Base-by-base conservation (phyloP, 2,329 filamentous ascomycete species). In the Penicillium digitatum region DNA sequence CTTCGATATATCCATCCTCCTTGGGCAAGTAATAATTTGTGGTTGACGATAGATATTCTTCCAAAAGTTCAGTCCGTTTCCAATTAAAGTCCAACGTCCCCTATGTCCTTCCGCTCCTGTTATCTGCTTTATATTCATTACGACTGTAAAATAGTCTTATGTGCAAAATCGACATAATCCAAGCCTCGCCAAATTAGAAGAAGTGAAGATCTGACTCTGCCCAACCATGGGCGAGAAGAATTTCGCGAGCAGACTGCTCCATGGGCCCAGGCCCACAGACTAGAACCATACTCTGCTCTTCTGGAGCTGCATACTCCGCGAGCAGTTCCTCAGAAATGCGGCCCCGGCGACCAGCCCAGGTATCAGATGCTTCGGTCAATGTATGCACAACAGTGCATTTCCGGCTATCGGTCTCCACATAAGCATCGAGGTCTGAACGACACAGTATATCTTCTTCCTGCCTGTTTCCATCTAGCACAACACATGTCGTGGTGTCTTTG, bases 401-500 rank as follows among this genome's bases (percentile, higher is more conserved):
- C 22, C 55, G 55, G 20, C 72, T 69, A 50, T 86, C 83, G 0
- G 74, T 75, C 2, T 63, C 70, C 0, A 79, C 80, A 64, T 91
- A 79, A 0, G 56, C 67, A 66, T 95, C 90, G 3, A 96, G 77
- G 54, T 95, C 88, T 1, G 79, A 74, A 57, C 81, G 83, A 67
- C 88, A 91, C 0, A 96, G 77, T n/a, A 96, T 95, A 68, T 96
- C 92, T 59, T 87, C 85, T 50, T 89, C 82, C 7, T 79, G 67
- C 12, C 89, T 78, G 65, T 96, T 96, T 0, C 90, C 90, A 65
- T 95, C 81, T 0, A 96, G 76, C 0, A 96, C 79, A 1, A 87
- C 74, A 66, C 90, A 95, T 2, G 71, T 75, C 0, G 89, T 94
- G 9, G 71, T 62, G 66, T 93, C 89, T 0, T 77, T 69, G 1